Percentiles rank a stretch among this genome's conserved stretches.
Conservation (phyloP, 768 basidiomycete species). For the Artomyces pyxidatus region DNA sequence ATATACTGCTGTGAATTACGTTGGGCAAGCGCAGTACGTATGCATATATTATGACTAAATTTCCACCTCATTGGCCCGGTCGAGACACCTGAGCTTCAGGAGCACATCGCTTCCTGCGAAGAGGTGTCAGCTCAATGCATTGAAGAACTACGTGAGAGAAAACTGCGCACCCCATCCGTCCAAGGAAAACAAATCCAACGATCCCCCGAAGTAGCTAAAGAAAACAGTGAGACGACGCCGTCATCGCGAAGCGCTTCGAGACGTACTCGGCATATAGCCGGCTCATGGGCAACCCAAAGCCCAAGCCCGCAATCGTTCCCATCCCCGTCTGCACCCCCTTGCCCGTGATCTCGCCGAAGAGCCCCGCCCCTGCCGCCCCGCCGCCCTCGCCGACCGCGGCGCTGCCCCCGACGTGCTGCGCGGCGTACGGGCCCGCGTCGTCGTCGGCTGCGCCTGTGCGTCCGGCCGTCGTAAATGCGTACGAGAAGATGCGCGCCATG, state of each 20-base stretch:
- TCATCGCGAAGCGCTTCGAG: not conserved
- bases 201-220: slow-evolving; percentile 76
- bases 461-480: slow-evolving; percentile 85
- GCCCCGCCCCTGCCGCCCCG: slow-evolving; percentile 32
- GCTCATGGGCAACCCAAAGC: slow-evolving; percentile 83
- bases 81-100: slow-evolving; percentile 45
- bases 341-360: slow-evolving; percentile 74
- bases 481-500: slow-evolving; percentile 79
- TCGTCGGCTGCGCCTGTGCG: slow-evolving; percentile 30
- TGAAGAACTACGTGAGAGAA: not conserved
- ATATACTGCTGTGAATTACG: not conserved
- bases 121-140: slow-evolving; percentile 2
- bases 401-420: slow-evolving; percentile 67
- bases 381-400: slow-evolving; percentile 45
- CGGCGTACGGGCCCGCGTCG: slow-evolving; percentile 66
- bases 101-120: slow-evolving; percentile 42
- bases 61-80: slow-evolving; percentile 43
- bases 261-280: slow-evolving; percentile 56
- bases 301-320: slow-evolving; percentile 86
- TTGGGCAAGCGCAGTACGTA: too few species aligned
- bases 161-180: slow-evolving; percentile 69
- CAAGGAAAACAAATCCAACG: slow-evolving; percentile 70
- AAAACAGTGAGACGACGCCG: slow-evolving; percentile 15
- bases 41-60: too few species aligned
- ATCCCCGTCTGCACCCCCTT: slow-evolving; percentile 73